phyloP scores from a whole-genome alignment of 257 asterid species.

The Buddleja alternifolia region DNA sequence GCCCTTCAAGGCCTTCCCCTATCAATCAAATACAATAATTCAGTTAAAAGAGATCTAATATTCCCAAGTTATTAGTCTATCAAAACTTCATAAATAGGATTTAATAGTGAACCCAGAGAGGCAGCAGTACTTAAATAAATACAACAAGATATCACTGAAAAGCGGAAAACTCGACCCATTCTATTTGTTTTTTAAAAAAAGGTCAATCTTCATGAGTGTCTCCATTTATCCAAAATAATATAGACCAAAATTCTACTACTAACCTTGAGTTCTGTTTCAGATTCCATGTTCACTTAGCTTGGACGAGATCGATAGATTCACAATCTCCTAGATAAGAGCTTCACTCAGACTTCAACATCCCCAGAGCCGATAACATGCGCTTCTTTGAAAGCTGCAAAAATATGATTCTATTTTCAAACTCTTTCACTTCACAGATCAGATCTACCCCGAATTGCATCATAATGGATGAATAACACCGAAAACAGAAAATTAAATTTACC shows the following conservation, averaged over 20 bases:
- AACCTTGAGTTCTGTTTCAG: conserved; percentile 84
- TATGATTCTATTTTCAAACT: neutral
- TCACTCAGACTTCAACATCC: conserved; percentile 55
- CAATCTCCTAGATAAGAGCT: conserved; percentile 33
- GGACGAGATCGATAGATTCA: conserved; percentile 35
- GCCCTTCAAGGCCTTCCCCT: conserved; percentile 89
- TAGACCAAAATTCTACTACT: conserved; percentile 26
- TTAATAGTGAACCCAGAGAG: neutral
- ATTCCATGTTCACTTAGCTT: conserved; percentile 61
- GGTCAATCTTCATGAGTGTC: neutral
- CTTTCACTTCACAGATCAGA: conserved; percentile 43
- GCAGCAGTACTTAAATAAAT: neutral
- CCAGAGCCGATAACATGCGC: conserved; percentile 31
- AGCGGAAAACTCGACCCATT: neutral
- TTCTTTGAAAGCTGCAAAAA: conserved; percentile 28
- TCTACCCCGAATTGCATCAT: conserved; percentile 30
- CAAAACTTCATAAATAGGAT: conserved; percentile 4
- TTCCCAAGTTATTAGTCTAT: neutral
- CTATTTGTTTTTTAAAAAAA: no score
- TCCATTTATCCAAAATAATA: neutral
- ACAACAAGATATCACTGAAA: neutral
- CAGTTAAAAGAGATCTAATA: conserved; percentile 17
- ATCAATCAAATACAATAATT: conserved; percentile 26
- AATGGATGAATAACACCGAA: neutral
- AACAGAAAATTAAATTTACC: conserved; percentile 2